Base-by-base conservation (phyloP, 768 basidiomycete genomes). In the Amanita muscaria region DNA sequence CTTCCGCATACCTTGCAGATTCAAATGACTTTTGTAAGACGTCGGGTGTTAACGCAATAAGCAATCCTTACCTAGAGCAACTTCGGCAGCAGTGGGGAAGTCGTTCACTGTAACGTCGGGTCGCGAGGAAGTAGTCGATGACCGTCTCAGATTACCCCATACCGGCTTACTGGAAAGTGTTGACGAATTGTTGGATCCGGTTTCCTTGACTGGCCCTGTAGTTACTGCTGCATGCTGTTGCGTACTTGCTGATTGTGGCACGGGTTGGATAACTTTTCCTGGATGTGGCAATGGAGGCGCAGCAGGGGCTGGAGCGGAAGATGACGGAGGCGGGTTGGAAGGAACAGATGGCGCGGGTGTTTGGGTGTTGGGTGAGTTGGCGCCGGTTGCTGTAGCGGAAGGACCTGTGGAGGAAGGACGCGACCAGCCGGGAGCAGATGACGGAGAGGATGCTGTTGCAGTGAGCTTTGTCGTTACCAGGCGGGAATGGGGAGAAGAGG, bases 31-130 rank as follows among this genome's bases (percentile, higher is more conserved):
- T n/a, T n/a, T 16, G 48, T 19, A 37, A 31, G 30, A 27, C 45
- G 19, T 30, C 16, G 12, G 25, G 6, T 22, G 16, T 38, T 19
- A 36, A 16, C 16, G 19, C n/a, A n/a, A n/a, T n/a, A n/a, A n/a
- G 43, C 14, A 42, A 27, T 16, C 68, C 76, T 54, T 53, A 83
- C 88, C 83, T 67, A 83, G 82, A 5, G 88, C 88, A 34, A 91
- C 90, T 67, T 99, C 96, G 29, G 89, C 90, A 36, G 94, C 92
- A 4, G 96, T 99, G 5, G 96, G 96, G 59, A 99, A 99, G 51
- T 98, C 93, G 46, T 67, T 74, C 30, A 67, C 62, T 34, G 65
- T 61, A 40, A 66, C 61, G 34, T 80, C 74, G 2, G 64, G 58
- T 14, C 70, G 66, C 36, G 60, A 49, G 42, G 64, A 45, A 35